These are phyloP conservation scores for Podospora fimiseda DNA, from an alignment of 495 filamentous ascomycete species.

Conservation along the genomic window DNA sequence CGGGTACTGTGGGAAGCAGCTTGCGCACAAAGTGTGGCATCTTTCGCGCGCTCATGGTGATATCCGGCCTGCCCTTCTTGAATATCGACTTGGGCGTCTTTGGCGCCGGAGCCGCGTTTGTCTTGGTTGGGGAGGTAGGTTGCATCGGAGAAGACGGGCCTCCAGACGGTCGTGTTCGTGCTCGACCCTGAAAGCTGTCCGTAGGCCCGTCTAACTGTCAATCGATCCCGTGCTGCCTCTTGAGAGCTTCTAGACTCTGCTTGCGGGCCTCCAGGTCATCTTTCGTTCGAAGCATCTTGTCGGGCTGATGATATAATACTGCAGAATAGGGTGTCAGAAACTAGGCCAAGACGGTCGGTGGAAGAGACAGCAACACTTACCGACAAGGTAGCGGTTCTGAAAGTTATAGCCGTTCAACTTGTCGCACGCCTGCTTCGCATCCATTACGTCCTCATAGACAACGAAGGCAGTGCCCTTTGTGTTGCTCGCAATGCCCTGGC, in stretches of 20 bases:
- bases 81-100: slow-evolving; percentile 25
- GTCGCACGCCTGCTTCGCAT: slow-evolving; percentile 97
- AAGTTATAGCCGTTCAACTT: slow-evolving; percentile 99
- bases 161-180: slow-evolving; percentile 40
- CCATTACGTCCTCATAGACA: slow-evolving; percentile 98
- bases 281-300: slow-evolving; percentile 91
- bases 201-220: slow-evolving; percentile 66
- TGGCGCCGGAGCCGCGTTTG: slow-evolving; percentile 23
- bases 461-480: slow-evolving; percentile 98
- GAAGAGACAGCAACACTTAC: too few species aligned
- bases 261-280: slow-evolving; percentile 90
- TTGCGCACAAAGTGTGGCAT: slow-evolving; percentile 42
- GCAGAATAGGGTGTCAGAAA: too few species aligned
- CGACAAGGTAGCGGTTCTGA: slow-evolving; percentile 98
- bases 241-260: slow-evolving; percentile 95
- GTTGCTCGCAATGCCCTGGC: slow-evolving; percentile 93
- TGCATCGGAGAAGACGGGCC: slow-evolving; percentile 45
- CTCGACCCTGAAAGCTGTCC: slow-evolving; percentile 42
- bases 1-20: slow-evolving; percentile 32
- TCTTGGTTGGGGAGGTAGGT: slow-evolving; percentile 30
- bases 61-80: slow-evolving; percentile 29
- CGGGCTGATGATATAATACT: slow-evolving; percentile 98
- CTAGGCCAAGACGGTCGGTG: too few species aligned
- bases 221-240: slow-evolving; percentile 97
- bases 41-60: slow-evolving; percentile 32